phyloP scores from a whole-genome alignment of 495 filamentous ascomycete genomes.

The Hypoxylon intermedium region DNA sequence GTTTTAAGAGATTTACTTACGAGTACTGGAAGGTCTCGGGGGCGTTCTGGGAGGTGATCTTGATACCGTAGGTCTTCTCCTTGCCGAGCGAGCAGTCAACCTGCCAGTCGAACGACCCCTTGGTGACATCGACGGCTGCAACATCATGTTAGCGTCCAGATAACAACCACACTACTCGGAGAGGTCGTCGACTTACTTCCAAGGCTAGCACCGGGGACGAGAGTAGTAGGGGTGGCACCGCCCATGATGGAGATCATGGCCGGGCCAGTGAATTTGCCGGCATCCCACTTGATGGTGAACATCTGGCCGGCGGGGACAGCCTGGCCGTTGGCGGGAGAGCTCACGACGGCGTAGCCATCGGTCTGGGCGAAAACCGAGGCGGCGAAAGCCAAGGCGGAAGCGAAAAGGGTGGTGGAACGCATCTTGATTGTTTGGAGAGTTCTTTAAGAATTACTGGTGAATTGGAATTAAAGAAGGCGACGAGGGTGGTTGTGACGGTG shows the following conservation, averaged over 20 bases:
- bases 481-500: not conserved
- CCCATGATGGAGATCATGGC: conserved; percentile 51
- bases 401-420: conserved; percentile 48
- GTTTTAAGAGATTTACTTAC: too few relatives aligned
- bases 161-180: not conserved
- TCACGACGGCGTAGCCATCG: conserved; percentile 50
- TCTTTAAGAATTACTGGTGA: conserved; percentile 1
- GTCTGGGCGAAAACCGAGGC: conserved; percentile 51
- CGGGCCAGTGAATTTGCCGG: conserved; percentile 35
- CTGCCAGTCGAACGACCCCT: conserved; percentile 46
- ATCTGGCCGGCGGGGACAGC: conserved; percentile 49
- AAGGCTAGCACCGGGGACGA: conserved; percentile 42
- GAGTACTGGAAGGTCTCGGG: conserved; percentile 55
- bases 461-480: conserved; percentile 20
- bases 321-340: conserved; percentile 44
- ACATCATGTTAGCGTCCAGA: conserved; percentile 16
- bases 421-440: conserved; percentile 45
- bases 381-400: conserved; percentile 54
- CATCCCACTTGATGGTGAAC: conserved; percentile 43
- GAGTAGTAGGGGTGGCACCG: conserved; percentile 40
- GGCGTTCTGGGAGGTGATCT: conserved; percentile 48
- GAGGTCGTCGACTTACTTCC: conserved; percentile 45
- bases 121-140: conserved; percentile 40
- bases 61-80: conserved; percentile 53
- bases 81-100: conserved; percentile 48